These are phyloP conservation scores for Neurospora intermedia DNA, from an alignment of 495 filamentous ascomycete species.

Conservation along the genomic window DNA sequence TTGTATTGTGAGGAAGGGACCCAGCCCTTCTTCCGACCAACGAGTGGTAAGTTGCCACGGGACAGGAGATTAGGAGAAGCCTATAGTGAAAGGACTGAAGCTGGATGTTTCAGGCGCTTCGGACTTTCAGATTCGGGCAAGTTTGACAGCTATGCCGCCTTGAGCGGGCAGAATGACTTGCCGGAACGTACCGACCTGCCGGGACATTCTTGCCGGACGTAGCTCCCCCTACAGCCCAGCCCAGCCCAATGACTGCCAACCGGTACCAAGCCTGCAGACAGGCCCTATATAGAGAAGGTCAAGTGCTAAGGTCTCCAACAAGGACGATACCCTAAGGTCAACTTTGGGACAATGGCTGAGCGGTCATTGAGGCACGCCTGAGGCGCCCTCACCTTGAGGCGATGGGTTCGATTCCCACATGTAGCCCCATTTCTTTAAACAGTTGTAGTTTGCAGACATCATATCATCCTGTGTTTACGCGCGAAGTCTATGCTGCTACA, in stretches of 20 bases:
- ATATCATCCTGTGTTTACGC: neutral
- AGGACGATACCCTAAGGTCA: neutral
- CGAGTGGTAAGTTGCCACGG: neutral
- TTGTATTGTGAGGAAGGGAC: neutral
- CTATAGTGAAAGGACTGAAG: neutral
- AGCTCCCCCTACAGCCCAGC: neutral
- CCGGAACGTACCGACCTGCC: neutral
- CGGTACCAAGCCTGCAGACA: neutral
- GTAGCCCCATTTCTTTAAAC: neutral
- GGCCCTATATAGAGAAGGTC: neutral
- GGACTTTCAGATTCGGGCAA: neutral
- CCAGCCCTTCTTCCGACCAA: neutral
- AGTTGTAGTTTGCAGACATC: neutral
- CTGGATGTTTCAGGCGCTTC: neutral
- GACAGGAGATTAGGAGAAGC: neutral
- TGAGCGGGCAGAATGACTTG: neutral
- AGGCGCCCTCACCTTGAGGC: neutral
- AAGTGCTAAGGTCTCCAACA: neutral
- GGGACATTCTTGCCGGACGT: neutral
- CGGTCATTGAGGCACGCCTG: neutral
- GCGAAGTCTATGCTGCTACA: neutral
- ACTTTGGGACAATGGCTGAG: neutral
- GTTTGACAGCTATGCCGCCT: neutral
- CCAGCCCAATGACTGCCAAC: neutral
- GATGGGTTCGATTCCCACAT: neutral